Evolutionary conservation across 2,329 filamentous ascomycete genomes (phyloP).

Genomic region (Gyromitra esculenta): DNA sequence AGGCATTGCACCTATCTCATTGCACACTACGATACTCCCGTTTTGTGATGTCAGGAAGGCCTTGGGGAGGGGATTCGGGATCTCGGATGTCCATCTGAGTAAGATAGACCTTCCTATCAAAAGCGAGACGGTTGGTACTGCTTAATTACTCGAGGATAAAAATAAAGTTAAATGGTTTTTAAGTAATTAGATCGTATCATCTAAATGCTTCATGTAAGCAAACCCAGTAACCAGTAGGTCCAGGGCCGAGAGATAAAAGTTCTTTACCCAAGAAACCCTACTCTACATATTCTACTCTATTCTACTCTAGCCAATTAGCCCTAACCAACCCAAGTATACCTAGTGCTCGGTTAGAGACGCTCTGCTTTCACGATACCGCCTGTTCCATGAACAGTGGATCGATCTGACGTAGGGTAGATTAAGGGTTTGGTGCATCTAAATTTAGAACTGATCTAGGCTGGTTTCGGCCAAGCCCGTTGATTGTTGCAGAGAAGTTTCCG

Average conservation of each 20-base stretch:
- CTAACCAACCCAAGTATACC: neutral
- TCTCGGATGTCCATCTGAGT: neutral
- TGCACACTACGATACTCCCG: neutral
- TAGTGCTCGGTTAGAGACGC: no score
- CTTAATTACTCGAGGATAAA: conserved; percentile 11
- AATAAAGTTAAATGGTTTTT: conserved; percentile 5
- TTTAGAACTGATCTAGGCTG: neutral
- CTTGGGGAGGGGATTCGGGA: neutral
- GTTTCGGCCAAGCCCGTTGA: neutral
- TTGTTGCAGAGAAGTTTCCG: neutral
- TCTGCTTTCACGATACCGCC: neutral
- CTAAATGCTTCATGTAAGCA: neutral
- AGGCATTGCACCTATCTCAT: neutral
- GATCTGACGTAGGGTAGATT: neutral
- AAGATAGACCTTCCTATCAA: neutral
- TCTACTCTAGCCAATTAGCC: neutral
- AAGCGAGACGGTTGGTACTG: neutral
- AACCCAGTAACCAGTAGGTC: neutral
- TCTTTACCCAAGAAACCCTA: neutral
- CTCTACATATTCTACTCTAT: neutral
- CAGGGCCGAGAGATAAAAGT: neutral
- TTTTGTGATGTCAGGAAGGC: neutral
- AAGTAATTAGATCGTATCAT: neutral
- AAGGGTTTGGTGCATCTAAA: neutral
- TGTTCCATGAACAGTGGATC: neutral